A percentile compares a stretch with the other conserved stretches of the same genome.
These are phyloP conservation scores for Lentinula lateritia DNA, from an alignment of 768 basidiomycete species.

Conservation along the genomic window DNA sequence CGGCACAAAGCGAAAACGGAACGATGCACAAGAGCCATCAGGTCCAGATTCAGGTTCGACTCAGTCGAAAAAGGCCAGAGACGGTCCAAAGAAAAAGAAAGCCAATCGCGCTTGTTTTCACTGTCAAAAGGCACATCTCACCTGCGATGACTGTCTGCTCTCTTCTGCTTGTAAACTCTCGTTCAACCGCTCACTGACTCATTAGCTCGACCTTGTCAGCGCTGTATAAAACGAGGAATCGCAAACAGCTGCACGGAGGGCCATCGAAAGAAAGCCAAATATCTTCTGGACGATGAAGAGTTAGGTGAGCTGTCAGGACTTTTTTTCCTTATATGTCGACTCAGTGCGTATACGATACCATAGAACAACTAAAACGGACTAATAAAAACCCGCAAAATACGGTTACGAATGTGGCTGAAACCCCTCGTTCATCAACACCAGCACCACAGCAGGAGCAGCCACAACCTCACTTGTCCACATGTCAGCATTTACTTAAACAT, in stretches of 20 bases:
- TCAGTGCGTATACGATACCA: constrained; percentile 28
- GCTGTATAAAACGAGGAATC: constrained; percentile 92
- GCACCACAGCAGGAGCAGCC: constrained; percentile 25
- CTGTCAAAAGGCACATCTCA: constrained; percentile 96
- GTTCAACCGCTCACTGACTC: constrained; percentile 11
- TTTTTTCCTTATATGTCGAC: constrained; percentile 4
- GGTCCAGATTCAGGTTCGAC: constrained; percentile 35
- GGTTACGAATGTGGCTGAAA: not conserved
- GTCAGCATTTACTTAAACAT: constrained; percentile 19
- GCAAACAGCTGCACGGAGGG: constrained; percentile 88
- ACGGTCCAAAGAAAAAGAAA: constrained; percentile 91
- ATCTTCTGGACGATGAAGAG: constrained; percentile 90
- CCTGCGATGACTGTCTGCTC: constrained; percentile 93
- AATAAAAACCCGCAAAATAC: constrained; percentile 15
- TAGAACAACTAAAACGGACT: constrained; percentile 48
- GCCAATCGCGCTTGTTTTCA: constrained; percentile 91
- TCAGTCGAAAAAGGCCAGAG: constrained; percentile 47
- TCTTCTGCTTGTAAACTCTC: constrained; percentile 1
- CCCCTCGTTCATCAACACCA: constrained; percentile 17
- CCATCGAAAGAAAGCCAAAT: constrained; percentile 96
- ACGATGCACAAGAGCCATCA: constrained; percentile 53
- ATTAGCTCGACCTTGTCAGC: constrained; percentile 90
- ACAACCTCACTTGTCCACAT: constrained; percentile 19
- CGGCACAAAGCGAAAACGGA: constrained; percentile 55
- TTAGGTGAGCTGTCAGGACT: constrained; percentile 50